Conservation (phyloP, 2,329 filamentous ascomycete species). For the Chrysoporthe deuterocubensis region DNA sequence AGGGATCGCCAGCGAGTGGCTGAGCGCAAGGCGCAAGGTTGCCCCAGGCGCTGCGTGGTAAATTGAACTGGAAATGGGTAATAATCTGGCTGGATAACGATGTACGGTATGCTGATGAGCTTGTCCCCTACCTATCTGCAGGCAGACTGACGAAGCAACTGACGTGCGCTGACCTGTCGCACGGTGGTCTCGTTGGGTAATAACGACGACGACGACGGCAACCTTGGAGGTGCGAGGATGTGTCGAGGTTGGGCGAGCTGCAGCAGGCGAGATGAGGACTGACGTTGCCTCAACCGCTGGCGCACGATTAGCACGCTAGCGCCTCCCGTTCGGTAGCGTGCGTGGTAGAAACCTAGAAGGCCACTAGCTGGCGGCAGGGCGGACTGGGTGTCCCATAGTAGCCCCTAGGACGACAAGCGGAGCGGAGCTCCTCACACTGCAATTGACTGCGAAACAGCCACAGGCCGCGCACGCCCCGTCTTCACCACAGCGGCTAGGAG, state of each 20-base stretch:
- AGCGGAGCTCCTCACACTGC: not conserved
- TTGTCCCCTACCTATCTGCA: not conserved
- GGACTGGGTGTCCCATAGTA: not conserved
- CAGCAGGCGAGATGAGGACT: not conserved
- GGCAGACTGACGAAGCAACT: not conserved
- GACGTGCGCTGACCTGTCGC: conserved; percentile 1
- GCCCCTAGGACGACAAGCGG: not conserved
- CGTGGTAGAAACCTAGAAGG: not conserved
- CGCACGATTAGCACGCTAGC: not conserved
- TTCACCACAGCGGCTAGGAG: not conserved
- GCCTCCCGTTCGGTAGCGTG: conserved; percentile 1
- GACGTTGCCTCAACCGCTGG: not conserved
- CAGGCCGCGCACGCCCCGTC: not conserved
- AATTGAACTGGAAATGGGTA: conserved; percentile 12
- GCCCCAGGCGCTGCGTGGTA: conserved; percentile 18
- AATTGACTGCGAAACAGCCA: not conserved
- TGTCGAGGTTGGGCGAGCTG: not conserved
- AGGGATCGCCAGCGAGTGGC: not conserved
- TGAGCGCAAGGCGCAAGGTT: conserved; percentile 13
- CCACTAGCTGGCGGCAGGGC: not conserved
- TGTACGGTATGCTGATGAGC: conserved; percentile 5
- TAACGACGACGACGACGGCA: not conserved
- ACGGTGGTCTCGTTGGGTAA: not conserved
- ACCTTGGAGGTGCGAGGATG: not conserved
- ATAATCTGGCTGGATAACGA: conserved; percentile 22